Conservation (phyloP, 352 stramenopile species). For the Globisporangium camurandrum region DNA sequence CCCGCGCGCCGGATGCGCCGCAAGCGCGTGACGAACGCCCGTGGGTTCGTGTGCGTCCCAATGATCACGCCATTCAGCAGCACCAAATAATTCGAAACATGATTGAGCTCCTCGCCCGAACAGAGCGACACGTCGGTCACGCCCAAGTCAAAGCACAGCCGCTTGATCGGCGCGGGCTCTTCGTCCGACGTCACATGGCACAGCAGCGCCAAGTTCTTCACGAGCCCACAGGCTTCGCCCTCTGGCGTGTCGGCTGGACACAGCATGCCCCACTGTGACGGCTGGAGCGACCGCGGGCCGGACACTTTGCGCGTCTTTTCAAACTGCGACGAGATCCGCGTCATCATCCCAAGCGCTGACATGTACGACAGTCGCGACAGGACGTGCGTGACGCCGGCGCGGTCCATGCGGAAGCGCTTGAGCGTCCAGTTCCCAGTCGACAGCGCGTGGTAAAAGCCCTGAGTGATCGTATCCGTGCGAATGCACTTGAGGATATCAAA, state of each 20-base stretch:
- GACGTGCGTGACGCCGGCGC: conserved; percentile 95
- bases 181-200: conserved; percentile 94
- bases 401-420: conserved; percentile 99
- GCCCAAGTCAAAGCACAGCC: conserved; percentile 95
- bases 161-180: conserved; percentile 90
- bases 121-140: conserved; percentile 95
- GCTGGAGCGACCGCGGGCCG: conserved; percentile 95
- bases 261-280: conserved; percentile 99
- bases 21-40: conserved; percentile 84
- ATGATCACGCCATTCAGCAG: conserved; percentile 99
- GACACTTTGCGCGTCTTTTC: conserved; percentile 99
- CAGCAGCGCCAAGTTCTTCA: conserved; percentile 99
- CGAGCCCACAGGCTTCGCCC: conserved; percentile 98
- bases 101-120: conserved; percentile 96
- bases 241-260: conserved; percentile 98
- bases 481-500: conserved; percentile 99
- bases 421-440: conserved; percentile 98
- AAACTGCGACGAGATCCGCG: conserved; percentile 97
- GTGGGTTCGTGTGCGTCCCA: conserved; percentile 91
- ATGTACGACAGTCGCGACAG: conserved; percentile 98
- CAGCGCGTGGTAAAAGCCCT: conserved; percentile 84
- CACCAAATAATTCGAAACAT: conserved; percentile 92
- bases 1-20: conserved; percentile 78
- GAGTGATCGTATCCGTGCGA: conserved; percentile 96
- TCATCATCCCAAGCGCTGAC: conserved; percentile 99